These are phyloP conservation scores for Trichocomaceae sp. DNA, from an alignment of 2,329 filamentous ascomycete genomes.

Conservation along the genomic window DNA sequence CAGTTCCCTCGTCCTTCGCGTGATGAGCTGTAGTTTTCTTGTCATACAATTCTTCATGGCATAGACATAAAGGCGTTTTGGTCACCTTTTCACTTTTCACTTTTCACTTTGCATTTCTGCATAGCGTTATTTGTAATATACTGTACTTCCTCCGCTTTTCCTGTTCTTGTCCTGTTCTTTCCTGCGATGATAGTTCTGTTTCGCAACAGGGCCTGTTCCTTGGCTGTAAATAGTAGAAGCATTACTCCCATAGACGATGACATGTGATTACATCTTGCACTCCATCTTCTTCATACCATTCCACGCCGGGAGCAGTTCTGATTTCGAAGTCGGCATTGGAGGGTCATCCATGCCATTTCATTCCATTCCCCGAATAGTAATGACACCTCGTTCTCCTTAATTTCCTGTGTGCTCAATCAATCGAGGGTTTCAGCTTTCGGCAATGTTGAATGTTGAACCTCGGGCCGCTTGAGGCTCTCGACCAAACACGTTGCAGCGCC, in stretches of 20 bases:
- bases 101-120: conserved; percentile 2
- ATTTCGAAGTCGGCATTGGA: background rate
- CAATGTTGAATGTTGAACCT: background rate
- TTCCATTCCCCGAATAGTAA: background rate
- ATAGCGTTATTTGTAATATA: conserved; percentile 10
- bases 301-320: background rate
- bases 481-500: background rate
- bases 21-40: conserved; percentile 9
- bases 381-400: background rate
- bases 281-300: background rate
- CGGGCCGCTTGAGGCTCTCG: too few relatives aligned
- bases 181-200: too few relatives aligned
- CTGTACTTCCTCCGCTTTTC: background rate
- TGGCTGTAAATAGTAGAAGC: background rate
- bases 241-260: background rate
- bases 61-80: conserved; percentile 10
- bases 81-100: background rate
- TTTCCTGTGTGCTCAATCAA: too few relatives aligned
- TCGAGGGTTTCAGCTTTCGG: background rate
- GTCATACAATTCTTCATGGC: background rate
- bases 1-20: conserved; percentile 32
- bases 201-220: background rate
- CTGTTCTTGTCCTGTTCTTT: background rate
- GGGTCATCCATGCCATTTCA: background rate
- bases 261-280: background rate